Base-by-base conservation (phyloP, 2,329 filamentous ascomycete genomes). In the Ceratocystis cacaofunesta region DNA sequence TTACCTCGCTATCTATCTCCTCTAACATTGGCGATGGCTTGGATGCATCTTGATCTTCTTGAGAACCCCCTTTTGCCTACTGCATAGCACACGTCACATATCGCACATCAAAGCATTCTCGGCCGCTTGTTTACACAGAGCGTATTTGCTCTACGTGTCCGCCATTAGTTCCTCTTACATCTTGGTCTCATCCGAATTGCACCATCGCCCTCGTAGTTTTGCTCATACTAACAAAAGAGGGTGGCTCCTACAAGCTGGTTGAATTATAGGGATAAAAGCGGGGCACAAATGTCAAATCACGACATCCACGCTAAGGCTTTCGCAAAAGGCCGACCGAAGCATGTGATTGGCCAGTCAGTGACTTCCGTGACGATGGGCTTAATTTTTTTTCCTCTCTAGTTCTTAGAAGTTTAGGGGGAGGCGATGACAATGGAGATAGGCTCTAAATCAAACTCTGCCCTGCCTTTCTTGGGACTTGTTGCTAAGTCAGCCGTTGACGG, bases 241-340 rank as follows among this genome's bases (percentile, higher is more conserved):
- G 22, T 10, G 19, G 19, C 50, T 5, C 28, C 22, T 46, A 5
- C 19, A 17, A 50, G 32, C 55, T n/a, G 15, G 41, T 43, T 58
- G 30, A 32, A 55, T 44, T 30, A 22, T 15, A 64, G 36, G 30
- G 46, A 44, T 30, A 63, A 63, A 57, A 48, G 63, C 44, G 63
- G 63, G 1, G 4, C 48, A 3, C 15, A n/a, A 36, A 12, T n/a
- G 58, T 44, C 32, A 61, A 66, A 79, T 79, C 78, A 79, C 78
- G 78, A 79, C 78, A 79, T 79, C 77, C 74, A 75, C 77, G 77
- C 78, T 78, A 79, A 75, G 68, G 73, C 77, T 77, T 77, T 78
- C 76, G 76, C 76, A 76, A 78, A 72, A 70, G 12, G 30, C 41
- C 32, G 17, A 22, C 22, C 22, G 62, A 22, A 3, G 62, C 12